Evolutionary conservation across 225 moss, liverwort and hornwort genomes (phyloP), one percentile per base, ranked within the genome.

Genomic region (Pleurozium schreberi): DNA sequence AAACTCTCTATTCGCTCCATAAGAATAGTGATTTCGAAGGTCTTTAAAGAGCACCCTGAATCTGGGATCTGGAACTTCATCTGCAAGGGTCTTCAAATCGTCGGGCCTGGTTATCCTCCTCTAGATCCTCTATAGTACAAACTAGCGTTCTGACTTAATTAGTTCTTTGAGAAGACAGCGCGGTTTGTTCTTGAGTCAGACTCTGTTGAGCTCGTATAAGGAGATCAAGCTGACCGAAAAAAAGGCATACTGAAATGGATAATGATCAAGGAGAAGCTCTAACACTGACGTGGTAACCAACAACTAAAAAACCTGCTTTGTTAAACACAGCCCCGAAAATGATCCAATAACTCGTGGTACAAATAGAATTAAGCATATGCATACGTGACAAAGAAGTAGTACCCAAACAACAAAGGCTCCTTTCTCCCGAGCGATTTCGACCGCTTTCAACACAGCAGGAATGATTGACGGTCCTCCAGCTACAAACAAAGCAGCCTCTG

Each of bases 381-480:
- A 74, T 68, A 65, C 22, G 85, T 50, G 62, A 66, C 78, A 66
- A 75, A 68, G 85, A 85, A 90, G 36, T 78, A 89, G 28, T 92
- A 97, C 97, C 97, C 99, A 99, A 78, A 99, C 93, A 88, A 99
- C 89, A 84, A 96, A 93, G 87, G 92, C 96, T 87, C 99, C 95
- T 82, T 96, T 95, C 74, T 94, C 92, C 75, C 96, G 95, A 80
- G 96, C 96, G 53, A 95, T 85, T 57, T 93, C 91, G 49, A 99
- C 96, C 30, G 97, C 94, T 87, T 94, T 93, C 88, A 84, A 93
- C 75, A 97, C 96, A 80, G 93, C 93, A 83, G 92, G 93, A 82
- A 99, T 92, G 28, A 97, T 90, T 80, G 47, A 87, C 83, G 94
- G 91, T 64, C 99, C 99, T 75, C 97, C 97, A 84, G 92, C 94